Evolutionary conservation across 2,329 filamentous ascomycete genomes (phyloP).

Genomic region (Neofusicoccum umdonicola): DNA sequence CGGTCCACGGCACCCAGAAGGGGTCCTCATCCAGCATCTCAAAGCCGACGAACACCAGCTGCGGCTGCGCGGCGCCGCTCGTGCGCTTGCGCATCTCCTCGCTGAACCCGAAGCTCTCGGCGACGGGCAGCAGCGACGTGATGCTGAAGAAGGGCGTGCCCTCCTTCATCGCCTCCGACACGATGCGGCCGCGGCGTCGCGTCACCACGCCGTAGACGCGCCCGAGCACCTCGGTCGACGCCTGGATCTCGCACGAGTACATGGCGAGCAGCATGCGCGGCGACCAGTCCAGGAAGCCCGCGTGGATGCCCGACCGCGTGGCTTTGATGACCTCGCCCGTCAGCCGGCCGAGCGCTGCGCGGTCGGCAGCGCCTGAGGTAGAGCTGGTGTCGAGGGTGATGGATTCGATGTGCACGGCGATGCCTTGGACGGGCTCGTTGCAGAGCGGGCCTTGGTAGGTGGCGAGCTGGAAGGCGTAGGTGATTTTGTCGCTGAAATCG

Average conservation of each 20-base stretch:
- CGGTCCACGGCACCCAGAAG: slow-evolving; percentile 95
- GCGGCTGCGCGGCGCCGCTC: slow-evolving; percentile 84
- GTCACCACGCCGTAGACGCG: slow-evolving; percentile 98
- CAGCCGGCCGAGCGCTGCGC: slow-evolving; percentile 63
- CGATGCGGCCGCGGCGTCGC: slow-evolving; percentile 81
- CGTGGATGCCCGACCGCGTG: slow-evolving; percentile 76
- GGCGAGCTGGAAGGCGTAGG: slow-evolving; percentile 90
- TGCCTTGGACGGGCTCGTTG: slow-evolving; percentile 86
- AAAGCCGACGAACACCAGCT: slow-evolving; percentile 90
- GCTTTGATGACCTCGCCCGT: slow-evolving; percentile 93
- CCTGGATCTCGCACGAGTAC: slow-evolving; percentile 98
- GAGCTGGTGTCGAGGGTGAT: slow-evolving; percentile 55
- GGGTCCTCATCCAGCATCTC: slow-evolving; percentile 93
- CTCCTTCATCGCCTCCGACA: slow-evolving; percentile 88
- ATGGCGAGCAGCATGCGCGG: slow-evolving; percentile 93
- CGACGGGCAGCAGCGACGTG: slow-evolving; percentile 80
- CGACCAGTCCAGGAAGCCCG: slow-evolving; percentile 92
- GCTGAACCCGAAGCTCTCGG: slow-evolving; percentile 91
- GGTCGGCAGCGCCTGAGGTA: slow-evolving; percentile 57
- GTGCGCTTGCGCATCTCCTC: slow-evolving; percentile 97
- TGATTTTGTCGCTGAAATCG: slow-evolving; percentile 85
- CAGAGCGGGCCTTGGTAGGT: slow-evolving; percentile 87
- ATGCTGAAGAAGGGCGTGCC: slow-evolving; percentile 97
- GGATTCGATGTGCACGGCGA: slow-evolving; percentile 87
- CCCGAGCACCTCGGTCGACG: slow-evolving; percentile 90